Base-by-base conservation (phyloP, 495 filamentous ascomycete species). In the Penicillium arizonense region DNA sequence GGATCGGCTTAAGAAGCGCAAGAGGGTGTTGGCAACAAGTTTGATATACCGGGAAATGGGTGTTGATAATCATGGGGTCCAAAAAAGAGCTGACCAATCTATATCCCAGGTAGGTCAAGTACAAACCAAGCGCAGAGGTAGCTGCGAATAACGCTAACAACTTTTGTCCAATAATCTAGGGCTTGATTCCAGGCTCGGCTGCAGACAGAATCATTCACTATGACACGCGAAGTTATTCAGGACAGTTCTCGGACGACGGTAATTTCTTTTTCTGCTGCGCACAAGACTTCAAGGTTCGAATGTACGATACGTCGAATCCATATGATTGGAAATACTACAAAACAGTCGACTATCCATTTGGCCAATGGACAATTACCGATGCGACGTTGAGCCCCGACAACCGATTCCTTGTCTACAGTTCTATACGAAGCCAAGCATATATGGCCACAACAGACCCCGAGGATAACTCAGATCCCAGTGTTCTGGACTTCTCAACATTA, bases 271-370 rank as follows among this genome's bases (percentile, higher is more conserved):
- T 96, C 67, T 87, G 86, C n/a, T 93, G 88, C 58, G 86, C 85
- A 20, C 92, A 97, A 66, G 92, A 98, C 65, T 96, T 94, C 70
- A 84, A 82, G 49, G 90, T 98, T 12, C 87, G 92, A 18, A 91
- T 98, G 88, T 98, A 97, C 66, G 94, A 98, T 64, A 97, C 94
- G 0, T 95, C 90, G 2, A 96, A 97, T 52, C 94, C 94, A 0
- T 95, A 92, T 65, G 82, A 89, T 47, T 98, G 94, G 94, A 87
- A 86, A 61, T 91, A 96, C 66, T 97, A 97, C 72, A 97, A 97
- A 70, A 92, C 89, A 0, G 90, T 93, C 9, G 71, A 80, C 16
- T 96, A 96, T 71, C 88, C 89, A 3, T 87, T 83, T 49, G 94
- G 91, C 3, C 84, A 87, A 55, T 98, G 94, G 94, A 97, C 93